Evolutionary conservation across 768 basidiomycete genomes (phyloP), one percentile per base, ranked within the genome.

Genomic region (Cystobasidium ongulense): DNA sequence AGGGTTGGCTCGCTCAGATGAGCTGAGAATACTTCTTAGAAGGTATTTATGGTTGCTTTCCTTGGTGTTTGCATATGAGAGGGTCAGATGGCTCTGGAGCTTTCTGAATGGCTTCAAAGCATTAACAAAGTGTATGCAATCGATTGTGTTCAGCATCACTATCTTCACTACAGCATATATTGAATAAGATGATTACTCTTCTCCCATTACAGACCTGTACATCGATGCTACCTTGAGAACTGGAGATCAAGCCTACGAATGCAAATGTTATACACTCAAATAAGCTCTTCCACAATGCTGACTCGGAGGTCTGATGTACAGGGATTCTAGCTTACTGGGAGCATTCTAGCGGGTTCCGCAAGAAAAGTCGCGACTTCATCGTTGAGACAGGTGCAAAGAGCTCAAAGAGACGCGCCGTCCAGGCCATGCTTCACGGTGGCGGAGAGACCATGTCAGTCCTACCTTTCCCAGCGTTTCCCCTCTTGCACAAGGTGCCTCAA

Each of bases 271-370:
- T 50, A 11, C 46, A 50, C 46, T 17, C 46, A 50, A 17, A n/a
- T 50, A 39, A 7, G 39, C 39, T 39, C 39, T 39, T 39, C 39
- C 39, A 39, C 39, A 39, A 39, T 7, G 39, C 17, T 17, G 17
- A 39, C 39, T 39, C 39, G 39, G 39, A 39, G 7, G 39, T 39
- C 57, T 59, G 57, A 59, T 59, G 57, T 2, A 27, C 27, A 59
- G 57, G 57, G 68, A 46, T 71, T 4, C 53, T 71, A 18, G 68
- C 68, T 21, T 71, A 59, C 53, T 71, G 68, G 68, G 68, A 71
- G 68, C 68, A 71, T 36, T 71, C 68, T 1, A 54, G 36, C 11
- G 68, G 46, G 1, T 71, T 71, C 68, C 59, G 53, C 23, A 31
- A n/a, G 25, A 54, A 52, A 21, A 71, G 68, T 36, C 52, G 68